phyloP scores from a whole-genome alignment of 768 basidiomycete genomes.

The Auricularia auricula-judae region DNA sequence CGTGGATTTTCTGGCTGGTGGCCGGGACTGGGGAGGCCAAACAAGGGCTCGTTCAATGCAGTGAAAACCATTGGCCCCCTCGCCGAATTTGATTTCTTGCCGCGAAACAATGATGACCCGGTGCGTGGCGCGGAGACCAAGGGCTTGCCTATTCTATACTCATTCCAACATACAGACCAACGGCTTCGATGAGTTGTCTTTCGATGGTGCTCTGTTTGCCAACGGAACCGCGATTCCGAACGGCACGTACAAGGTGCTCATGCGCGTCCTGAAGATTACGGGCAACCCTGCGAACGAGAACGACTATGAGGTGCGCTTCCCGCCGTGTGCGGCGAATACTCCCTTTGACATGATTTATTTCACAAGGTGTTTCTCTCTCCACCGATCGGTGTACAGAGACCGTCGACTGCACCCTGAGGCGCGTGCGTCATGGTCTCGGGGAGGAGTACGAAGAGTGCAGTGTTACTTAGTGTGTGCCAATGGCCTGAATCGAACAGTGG shows the following conservation, averaged over 20 bases:
- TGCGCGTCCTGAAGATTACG: conserved; percentile 10
- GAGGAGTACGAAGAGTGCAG: no score
- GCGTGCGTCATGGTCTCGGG: no score
- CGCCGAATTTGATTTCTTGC: not conserved
- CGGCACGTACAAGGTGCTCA: conserved; percentile 18
- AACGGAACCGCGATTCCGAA: conserved; percentile 21
- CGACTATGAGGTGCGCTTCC: conserved; percentile 13
- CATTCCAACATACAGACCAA: not conserved
- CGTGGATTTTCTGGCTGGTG: not conserved
- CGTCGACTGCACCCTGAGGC: no score
- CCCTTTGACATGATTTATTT: no score
- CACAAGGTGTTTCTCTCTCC: no score
- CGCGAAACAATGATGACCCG: not conserved
- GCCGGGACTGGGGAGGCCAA: not conserved
- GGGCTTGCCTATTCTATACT: not conserved
- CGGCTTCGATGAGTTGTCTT: not conserved
- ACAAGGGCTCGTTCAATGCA: no score
- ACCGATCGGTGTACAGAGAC: no score
- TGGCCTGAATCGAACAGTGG: no score
- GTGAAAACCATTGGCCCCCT: not conserved
- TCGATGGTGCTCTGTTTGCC: conserved; percentile 7
- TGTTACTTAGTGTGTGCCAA: no score
- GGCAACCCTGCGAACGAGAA: conserved; percentile 7
- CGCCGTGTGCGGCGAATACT: not conserved
- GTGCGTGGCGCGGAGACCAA: not conserved